A percentile compares a stretch with the other conserved stretches of the same genome.
phyloP scores from a whole-genome alignment of 1,284 basidiomycete species.

The Marasmius tenuissimus region DNA sequence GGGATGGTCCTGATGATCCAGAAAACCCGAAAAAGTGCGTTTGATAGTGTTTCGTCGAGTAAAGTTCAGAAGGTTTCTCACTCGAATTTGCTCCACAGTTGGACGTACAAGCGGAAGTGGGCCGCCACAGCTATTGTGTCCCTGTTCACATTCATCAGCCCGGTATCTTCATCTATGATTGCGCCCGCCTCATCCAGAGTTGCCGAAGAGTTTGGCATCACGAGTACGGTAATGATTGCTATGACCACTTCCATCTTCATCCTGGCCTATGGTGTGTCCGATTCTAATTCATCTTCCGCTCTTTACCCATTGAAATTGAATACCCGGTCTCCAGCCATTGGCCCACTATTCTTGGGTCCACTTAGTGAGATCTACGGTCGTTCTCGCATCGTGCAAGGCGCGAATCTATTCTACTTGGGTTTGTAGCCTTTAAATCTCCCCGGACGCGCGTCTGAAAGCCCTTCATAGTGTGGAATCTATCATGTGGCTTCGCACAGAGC shows the following conservation, averaged over 20 bases:
- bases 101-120: slow-evolving; percentile 50
- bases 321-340: slow-evolving; percentile 30
- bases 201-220: slow-evolving; percentile 42
- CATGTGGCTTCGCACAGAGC: slow-evolving; percentile 64
- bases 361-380: slow-evolving; percentile 53
- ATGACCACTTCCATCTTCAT: slow-evolving; percentile 53
- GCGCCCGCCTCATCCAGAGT: slow-evolving; percentile 48
- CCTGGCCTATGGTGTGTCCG: slow-evolving; percentile 42
- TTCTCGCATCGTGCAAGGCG: slow-evolving; percentile 39
- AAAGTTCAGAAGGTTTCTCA: neutral
- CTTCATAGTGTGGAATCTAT: slow-evolving; percentile 59
- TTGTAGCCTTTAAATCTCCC: slow-evolving; percentile 10
- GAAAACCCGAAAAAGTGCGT: slow-evolving; percentile 55
- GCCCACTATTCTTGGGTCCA: slow-evolving; percentile 55
- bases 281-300: slow-evolving; percentile 35
- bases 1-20: slow-evolving; percentile 52
- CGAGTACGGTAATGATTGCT: slow-evolving; percentile 37
- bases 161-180: slow-evolving; percentile 54
- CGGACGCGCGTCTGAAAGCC: neutral
- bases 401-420: slow-evolving; percentile 52
- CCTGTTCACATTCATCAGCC: slow-evolving; percentile 49
- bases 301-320: neutral
- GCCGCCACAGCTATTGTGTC: slow-evolving; percentile 47
- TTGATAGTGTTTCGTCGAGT: neutral
- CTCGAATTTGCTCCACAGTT: slow-evolving; percentile 27